phyloP scores from a whole-genome alignment of 208 protist species.

The Wallacemonas sp. region DNA sequence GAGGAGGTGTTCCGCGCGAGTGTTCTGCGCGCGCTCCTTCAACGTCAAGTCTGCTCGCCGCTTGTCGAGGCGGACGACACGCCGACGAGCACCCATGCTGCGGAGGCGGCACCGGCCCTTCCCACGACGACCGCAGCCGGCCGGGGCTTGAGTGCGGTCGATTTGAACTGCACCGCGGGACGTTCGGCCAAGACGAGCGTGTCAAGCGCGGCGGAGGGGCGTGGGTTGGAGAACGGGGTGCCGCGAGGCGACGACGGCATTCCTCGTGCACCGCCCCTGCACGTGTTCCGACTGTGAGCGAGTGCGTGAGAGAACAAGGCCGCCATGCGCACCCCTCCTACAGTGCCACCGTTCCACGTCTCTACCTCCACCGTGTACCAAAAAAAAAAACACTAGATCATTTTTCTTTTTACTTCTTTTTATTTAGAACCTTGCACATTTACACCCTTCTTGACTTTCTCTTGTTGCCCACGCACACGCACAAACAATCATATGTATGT shows the following conservation, averaged over 20 bases:
- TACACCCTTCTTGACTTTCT: background rate
- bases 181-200: background rate
- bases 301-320: background rate
- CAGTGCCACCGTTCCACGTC: too few species aligned
- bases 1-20: background rate
- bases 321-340: too few species aligned
- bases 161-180: too few species aligned
- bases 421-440: background rate
- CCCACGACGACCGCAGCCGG: too few species aligned
- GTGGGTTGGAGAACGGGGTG: too few species aligned
- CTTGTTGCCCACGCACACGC: background rate
- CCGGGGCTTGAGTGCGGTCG: too few species aligned
- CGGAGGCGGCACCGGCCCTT: too few species aligned
- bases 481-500: too few species aligned
- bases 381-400: background rate
- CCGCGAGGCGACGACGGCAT: background rate
- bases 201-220: background rate
- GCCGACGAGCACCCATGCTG: too few species aligned
- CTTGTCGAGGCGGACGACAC: background rate
- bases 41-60: background rate
- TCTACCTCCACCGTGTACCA: too few species aligned
- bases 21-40: constrained; percentile 3
- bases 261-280: background rate
- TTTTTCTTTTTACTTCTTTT: background rate
- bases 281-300: background rate